Evolutionary conservation across 1,139 yeast genomes (phyloP).

Genomic region (Chernovozyma aurita): DNA sequence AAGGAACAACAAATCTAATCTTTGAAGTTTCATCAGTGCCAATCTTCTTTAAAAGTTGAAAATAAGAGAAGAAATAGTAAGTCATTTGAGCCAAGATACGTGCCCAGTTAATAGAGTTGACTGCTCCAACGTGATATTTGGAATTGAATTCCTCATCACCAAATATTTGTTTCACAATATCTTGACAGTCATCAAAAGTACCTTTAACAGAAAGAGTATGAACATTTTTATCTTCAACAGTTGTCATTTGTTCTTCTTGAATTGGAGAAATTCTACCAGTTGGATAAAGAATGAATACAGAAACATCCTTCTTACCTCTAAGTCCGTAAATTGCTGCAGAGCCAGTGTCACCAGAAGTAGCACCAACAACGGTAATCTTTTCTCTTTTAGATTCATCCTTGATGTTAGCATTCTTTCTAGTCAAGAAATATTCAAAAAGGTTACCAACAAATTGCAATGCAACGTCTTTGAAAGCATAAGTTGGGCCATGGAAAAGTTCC

Average conservation of each 20-base stretch:
- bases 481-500: slow-evolving; percentile 97
- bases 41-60: slow-evolving; percentile 54
- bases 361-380: slow-evolving; percentile 93
- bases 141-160: slow-evolving; percentile 85
- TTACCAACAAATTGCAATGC: slow-evolving; percentile 98
- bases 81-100: slow-evolving; percentile 97
- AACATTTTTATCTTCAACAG: slow-evolving; percentile 90
- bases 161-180: slow-evolving; percentile 86
- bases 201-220: slow-evolving; percentile 94
- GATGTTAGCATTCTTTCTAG: slow-evolving; percentile 67
- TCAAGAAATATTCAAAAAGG: slow-evolving; percentile 84
- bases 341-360: slow-evolving; percentile 98
- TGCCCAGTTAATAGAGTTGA: slow-evolving; percentile 98
- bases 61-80: slow-evolving; percentile 88
- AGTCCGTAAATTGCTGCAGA: slow-evolving; percentile 98
- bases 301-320: slow-evolving; percentile 93
- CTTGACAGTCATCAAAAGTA: slow-evolving; percentile 97
- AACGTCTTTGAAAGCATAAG: slow-evolving; percentile 97
- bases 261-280: slow-evolving; percentile 96
- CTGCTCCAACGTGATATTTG: slow-evolving; percentile 93
- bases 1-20: slow-evolving; percentile 88
- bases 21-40: slow-evolving; percentile 28
- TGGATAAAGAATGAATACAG: slow-evolving; percentile 93
- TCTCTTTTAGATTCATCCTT: slow-evolving; percentile 60
- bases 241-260: slow-evolving; percentile 98